Base-by-base conservation (phyloP, 2,329 filamentous ascomycete species). In the Calonectria fujianensis region DNA sequence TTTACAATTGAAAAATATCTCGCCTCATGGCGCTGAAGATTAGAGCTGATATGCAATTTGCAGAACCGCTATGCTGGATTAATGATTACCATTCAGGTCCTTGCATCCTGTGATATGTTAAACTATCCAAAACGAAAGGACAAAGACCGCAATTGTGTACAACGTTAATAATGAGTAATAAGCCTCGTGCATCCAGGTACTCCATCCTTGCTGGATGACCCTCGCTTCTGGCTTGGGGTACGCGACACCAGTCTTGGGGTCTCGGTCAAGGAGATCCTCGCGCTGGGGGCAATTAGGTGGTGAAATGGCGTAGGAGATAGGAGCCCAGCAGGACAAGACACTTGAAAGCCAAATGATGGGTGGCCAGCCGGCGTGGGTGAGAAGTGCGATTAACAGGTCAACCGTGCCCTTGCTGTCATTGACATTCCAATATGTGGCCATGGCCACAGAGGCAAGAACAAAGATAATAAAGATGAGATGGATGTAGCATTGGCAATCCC, bases 211-310 rank as follows among this genome's bases (percentile, higher is more conserved):
- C 29, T 67, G 39, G 20, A 86, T 85, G 78, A 86, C 87, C 83
- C 87, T 88, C 80, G 84, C 85, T 73, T 82, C 72, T 13, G 82
- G 84, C 0, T 85, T 85, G 24, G 87, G 87, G 72, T 86, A 82
- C 5, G 86, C 86, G 41, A 88, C 84, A 6, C 84, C 84, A 4
- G 86, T 88, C 81, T 87, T 87, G 13, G 82, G 78, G 77, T 91
- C 89, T 14, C 89, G 83, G 1, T 84, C 83, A 59, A 91, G 82
- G 11, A 91, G 82, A 4, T 88, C 85, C 76, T 90, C 86, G 20
- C 90, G 85, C 31, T 89, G 86, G 0, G 89, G 88, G 82, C 89
- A 86, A 1, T 77, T 82, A 0, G 90, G 90, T 1, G 90, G 90
- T 74, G 86, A 87, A 70, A 91, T 86, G 13, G 89, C 88, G 87